Evolutionary conservation across 2,329 filamentous ascomycete genomes (phyloP).

Genomic region (Allantophomopsis cytisporea): DNA sequence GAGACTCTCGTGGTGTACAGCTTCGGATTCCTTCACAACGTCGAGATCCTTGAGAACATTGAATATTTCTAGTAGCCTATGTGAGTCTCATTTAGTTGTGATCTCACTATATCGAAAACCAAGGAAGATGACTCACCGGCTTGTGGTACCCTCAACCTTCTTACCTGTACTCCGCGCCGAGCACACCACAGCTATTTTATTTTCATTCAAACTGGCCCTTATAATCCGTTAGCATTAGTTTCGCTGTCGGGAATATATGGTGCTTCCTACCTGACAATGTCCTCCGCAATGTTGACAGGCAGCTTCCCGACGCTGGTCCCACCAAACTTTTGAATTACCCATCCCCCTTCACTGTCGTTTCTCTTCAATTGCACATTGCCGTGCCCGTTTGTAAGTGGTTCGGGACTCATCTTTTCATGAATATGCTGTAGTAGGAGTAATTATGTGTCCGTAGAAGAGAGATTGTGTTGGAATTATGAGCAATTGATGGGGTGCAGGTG

Average conservation of each 20-base stretch:
- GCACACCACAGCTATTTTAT: conserved; percentile 84
- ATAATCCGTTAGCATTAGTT: background rate
- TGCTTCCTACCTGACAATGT: conserved; percentile 48
- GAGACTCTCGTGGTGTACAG: conserved; percentile 33
- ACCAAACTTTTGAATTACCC: conserved; percentile 92
- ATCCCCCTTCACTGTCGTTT: conserved; percentile 28
- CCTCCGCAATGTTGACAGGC: conserved; percentile 57
- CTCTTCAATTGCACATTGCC: conserved; percentile 6
- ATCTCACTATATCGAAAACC: no score
- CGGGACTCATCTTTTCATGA: conserved; percentile 9
- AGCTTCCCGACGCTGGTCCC: conserved; percentile 95
- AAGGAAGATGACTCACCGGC: conserved; percentile 50
- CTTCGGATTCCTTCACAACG: conserved; percentile 35
- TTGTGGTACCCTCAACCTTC: conserved; percentile 91
- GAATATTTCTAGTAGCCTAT: conserved; percentile 41
- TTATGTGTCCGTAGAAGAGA: background rate
- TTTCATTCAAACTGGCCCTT: conserved; percentile 47
- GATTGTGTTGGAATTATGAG: no score
- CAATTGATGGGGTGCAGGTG: no score
- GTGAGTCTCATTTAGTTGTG: background rate
- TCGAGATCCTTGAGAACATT: conserved; percentile 40
- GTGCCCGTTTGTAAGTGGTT: conserved; percentile 6
- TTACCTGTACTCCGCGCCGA: conserved; percentile 90
- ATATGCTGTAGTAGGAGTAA: conserved; percentile 1
- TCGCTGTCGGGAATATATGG: conserved; percentile 1